Percentiles rank a stretch among this genome's conserved stretches.
Evolutionary conservation across 208 protist genomes (phyloP).

Genomic region (Leishmania aethiopica): DNA sequence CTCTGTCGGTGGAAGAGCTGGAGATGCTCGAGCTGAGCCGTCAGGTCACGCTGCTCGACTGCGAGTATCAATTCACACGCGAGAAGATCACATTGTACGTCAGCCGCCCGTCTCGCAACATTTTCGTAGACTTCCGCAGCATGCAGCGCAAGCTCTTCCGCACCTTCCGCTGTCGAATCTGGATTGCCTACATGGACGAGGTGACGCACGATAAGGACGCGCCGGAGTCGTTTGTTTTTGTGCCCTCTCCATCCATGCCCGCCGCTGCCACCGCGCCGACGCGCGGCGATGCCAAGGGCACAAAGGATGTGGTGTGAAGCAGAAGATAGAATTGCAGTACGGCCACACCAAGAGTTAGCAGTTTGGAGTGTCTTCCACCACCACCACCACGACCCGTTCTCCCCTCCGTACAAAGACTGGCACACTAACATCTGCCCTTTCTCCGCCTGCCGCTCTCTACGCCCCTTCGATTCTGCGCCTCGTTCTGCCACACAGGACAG

Average conservation of each 20-base stretch:
- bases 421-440: neutral
- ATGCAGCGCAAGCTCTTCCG: slow-evolving; percentile 78
- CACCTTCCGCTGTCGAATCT: slow-evolving; percentile 73
- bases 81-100: slow-evolving; percentile 80
- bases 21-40: slow-evolving; percentile 31
- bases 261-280: neutral
- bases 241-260: slow-evolving; percentile 21
- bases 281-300: neutral
- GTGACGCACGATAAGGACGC: slow-evolving; percentile 46
- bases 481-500: neutral
- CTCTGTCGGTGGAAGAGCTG: slow-evolving; percentile 22
- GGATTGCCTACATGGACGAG: slow-evolving; percentile 79
- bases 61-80: slow-evolving; percentile 69
- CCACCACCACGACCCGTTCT: no score
- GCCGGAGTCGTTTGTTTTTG: slow-evolving; percentile 37
- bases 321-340: neutral
- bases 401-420: neutral
- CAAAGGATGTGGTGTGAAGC: slow-evolving; percentile 1
- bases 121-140: slow-evolving; percentile 73
- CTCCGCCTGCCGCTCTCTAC: neutral
- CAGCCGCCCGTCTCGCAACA: slow-evolving; percentile 39
- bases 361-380: neutral
- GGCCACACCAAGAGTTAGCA: neutral
- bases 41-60: slow-evolving; percentile 45
- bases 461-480: neutral